A percentile compares a stretch with the other conserved stretches of the same genome.
Evolutionary conservation across 108 stramenopile species (phyloP).

Genomic region (Conticribra weissflogii): DNA sequence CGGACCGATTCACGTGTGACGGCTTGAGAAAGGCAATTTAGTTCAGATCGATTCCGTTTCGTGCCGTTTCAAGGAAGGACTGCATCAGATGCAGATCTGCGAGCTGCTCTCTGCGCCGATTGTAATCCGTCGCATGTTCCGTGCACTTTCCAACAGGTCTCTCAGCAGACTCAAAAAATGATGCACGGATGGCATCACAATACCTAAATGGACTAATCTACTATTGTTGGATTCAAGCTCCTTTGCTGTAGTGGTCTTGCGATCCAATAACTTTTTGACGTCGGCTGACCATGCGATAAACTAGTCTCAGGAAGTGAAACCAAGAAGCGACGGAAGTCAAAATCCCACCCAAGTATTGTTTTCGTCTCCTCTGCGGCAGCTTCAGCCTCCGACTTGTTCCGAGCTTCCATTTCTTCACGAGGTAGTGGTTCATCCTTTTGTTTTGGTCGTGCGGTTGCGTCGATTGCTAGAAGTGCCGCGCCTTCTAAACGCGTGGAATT

Average conservation of each 20-base stretch:
- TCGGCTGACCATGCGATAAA: constrained; percentile 4
- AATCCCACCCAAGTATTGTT: constrained; percentile 14
- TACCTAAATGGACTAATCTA: neutral
- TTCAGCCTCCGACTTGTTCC: neutral
- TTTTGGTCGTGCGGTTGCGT: neutral
- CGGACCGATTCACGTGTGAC: constrained; percentile 4
- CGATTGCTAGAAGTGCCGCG: constrained; percentile 4
- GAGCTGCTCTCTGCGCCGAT: too few species aligned
- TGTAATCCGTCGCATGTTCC: neutral
- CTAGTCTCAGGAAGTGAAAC: constrained; percentile 10
- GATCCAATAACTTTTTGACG: constrained; percentile 1
- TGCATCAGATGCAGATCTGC: neutral
- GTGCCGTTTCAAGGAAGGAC: neutral
- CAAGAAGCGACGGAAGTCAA: neutral
- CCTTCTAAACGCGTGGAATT: neutral
- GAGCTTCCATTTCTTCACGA: constrained; percentile 11
- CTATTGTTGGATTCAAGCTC: neutral
- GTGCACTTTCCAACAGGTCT: neutral
- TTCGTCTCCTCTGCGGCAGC: constrained; percentile 7
- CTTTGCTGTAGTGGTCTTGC: neutral
- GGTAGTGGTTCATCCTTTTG: constrained; percentile 12
- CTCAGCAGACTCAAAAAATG: constrained; percentile 10
- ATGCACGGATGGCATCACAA: neutral
- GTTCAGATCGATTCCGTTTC: constrained; percentile 17
- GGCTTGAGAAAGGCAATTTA: neutral